These are phyloP conservation scores for Inga leiocalycina DNA, from an alignment of 306 rosid genomes.

Conservation along the genomic window DNA sequence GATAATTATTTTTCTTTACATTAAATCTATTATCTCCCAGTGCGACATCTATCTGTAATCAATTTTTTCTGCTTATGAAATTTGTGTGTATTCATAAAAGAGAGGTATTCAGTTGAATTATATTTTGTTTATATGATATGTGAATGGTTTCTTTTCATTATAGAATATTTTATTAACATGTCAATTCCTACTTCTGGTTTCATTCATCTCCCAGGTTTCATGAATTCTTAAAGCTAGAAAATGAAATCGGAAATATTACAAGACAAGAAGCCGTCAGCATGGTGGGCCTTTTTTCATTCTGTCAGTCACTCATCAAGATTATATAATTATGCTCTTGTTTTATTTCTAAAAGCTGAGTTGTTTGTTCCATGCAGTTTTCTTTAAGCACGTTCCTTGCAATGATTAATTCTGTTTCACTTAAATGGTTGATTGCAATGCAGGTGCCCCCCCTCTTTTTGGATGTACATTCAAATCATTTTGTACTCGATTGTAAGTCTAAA, in stretches of 20 bases:
- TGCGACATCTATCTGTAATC: not conserved
- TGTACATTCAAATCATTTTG: conserved; percentile 80
- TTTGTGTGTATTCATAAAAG: not conserved
- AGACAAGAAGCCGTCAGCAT: conserved; percentile 99
- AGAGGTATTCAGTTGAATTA: not conserved
- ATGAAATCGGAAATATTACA: conserved; percentile 98
- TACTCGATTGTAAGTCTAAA: conserved; percentile 97
- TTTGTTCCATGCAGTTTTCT: conserved; percentile 27
- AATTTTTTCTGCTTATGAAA: not conserved
- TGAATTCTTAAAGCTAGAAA: conserved; percentile 94
- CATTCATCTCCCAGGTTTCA: conserved; percentile 73
- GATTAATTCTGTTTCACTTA: conserved; percentile 18
- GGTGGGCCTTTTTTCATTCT: conserved; percentile 59
- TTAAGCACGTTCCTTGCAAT: conserved; percentile 19
- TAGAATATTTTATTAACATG: conserved; percentile 2
- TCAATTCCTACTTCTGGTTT: conserved; percentile 24
- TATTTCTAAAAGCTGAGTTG: conserved; percentile 10
- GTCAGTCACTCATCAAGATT: conserved; percentile 34
- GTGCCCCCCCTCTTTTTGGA: conserved; percentile 98
- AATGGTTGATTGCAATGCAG: conserved; percentile 49
- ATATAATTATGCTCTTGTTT: conserved; percentile 1
- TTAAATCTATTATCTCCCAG: not conserved
- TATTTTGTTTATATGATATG: not conserved
- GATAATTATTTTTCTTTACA: not conserved
- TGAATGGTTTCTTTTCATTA: not conserved